Evolutionary conservation across 164 flowering plant genomes (phyloP).

Genomic region (Piper betle): DNA sequence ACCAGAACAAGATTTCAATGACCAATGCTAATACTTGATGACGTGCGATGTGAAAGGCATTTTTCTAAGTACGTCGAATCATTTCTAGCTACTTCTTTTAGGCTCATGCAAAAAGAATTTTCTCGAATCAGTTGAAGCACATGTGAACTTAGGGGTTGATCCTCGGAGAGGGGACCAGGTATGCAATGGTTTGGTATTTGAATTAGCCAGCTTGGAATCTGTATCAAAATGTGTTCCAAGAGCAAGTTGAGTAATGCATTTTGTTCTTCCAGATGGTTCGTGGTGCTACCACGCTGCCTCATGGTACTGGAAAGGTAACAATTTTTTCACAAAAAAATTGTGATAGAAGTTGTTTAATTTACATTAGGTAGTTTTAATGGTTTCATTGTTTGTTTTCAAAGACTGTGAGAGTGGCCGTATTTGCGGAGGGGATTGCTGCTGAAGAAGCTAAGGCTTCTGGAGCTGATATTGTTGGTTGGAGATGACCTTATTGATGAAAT

Average conservation of each 20-base stretch:
- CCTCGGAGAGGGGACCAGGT: constrained; percentile 73
- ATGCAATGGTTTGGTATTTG: not conserved
- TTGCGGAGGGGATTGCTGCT: constrained; percentile 88
- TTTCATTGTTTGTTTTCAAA: constrained; percentile 14
- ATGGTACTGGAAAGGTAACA: constrained; percentile 82
- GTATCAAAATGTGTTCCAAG: not conserved
- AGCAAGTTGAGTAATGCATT: not conserved
- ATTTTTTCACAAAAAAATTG: not conserved
- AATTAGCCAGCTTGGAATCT: not conserved
- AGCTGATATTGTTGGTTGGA: constrained; percentile 91
- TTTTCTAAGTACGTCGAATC: not conserved
- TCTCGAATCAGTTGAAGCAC: constrained; percentile 88
- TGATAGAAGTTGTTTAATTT: not conserved
- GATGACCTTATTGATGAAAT: constrained; percentile 75
- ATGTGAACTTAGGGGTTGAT: constrained; percentile 72
- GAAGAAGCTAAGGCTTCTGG: constrained; percentile 95
- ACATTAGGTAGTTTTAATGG: not conserved
- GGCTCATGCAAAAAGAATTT: constrained; percentile 70
- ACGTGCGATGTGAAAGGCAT: too few relatives aligned
- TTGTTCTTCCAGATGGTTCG: constrained; percentile 52
- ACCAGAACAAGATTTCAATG: not conserved
- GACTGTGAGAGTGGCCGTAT: constrained; percentile 71
- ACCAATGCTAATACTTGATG: too few relatives aligned
- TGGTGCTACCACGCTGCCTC: constrained; percentile 71
- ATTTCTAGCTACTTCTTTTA: constrained; percentile 22